Evolutionary conservation across 139 green algal species (phyloP), one percentile per base, ranked within the genome.

Genomic region (Micractinium sp.): DNA sequence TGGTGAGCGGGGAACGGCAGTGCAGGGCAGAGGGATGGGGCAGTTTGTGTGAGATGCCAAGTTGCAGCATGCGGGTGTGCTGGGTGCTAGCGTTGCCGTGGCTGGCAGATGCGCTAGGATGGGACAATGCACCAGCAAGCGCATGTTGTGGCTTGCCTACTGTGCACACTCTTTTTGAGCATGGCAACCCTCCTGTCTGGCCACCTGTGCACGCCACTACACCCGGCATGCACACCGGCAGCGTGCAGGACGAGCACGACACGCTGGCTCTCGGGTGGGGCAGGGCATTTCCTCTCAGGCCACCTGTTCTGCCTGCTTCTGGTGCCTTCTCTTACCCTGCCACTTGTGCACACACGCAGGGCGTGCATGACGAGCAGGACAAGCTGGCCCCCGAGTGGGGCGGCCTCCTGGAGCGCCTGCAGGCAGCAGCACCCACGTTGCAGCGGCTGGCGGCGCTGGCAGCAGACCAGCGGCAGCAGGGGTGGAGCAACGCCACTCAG

Each of bases 381-480:
- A 91, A 90, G 38, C 63, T 91, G 56, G 87, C 87, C 0, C 90
- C 90, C 29, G 90, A 93, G 66, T 93, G 90, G 90, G 39, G 20
- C 20, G 7, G 31, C 53, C 36, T 85, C 29, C 85, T 89, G 22
- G 23, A 39, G 53, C 35, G 39, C 53, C 85, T 89, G 85, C 22
- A 73, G 41, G 78, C 85, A 66, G 67, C 63, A 66, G 83, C 66
- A 36, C n/a, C 82, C 80, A 35, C 81, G 82, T 36, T 78, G 53
- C 19, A 81, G 7, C 47, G n/a, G 60, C 19, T 77, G 20, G 33
- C n/a, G 19, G 75, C 33, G 56, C 33, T 67, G 33, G 35, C 82
- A n/a, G 35, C 25, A 1, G 79, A 36, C 39, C 41, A 63, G 82
- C 66, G 22, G 63, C 63, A 60, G 63, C 83, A 36, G 85, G 47